Conservation (phyloP, 2,329 filamentous ascomycete genomes). For the Fusarium goolgardi region DNA sequence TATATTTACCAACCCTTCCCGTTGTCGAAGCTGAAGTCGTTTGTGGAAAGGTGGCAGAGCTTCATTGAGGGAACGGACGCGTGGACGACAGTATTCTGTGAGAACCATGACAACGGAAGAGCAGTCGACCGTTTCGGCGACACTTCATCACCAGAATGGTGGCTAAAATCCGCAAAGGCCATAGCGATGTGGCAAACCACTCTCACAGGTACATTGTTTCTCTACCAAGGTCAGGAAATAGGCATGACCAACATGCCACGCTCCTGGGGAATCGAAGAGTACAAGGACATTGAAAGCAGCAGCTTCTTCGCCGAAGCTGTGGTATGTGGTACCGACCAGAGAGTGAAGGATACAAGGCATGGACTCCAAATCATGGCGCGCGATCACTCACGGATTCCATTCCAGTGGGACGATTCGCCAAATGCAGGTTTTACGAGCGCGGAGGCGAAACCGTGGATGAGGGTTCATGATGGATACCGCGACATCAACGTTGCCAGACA, state of each 20-base stretch:
- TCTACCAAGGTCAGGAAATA: slow-evolving; percentile 72
- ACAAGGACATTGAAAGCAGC: slow-evolving; percentile 64
- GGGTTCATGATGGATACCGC: slow-evolving; percentile 68
- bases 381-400: slow-evolving; percentile 73
- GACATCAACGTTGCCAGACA: slow-evolving; percentile 68
- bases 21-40: slow-evolving; percentile 57
- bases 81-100: slow-evolving; percentile 70
- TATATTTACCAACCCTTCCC: slow-evolving; percentile 64
- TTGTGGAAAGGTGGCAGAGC: slow-evolving; percentile 61
- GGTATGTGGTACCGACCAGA: slow-evolving; percentile 51
- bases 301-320: slow-evolving; percentile 63
- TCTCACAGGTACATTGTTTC: slow-evolving; percentile 65
- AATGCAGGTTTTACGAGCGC: slow-evolving; percentile 70
- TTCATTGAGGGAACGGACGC: slow-evolving; percentile 62
- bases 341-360: slow-evolving; percentile 59
- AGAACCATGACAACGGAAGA: slow-evolving; percentile 73
- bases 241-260: slow-evolving; percentile 68
- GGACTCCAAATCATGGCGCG: slow-evolving; percentile 68
- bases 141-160: slow-evolving; percentile 57
- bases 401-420: slow-evolving; percentile 70
- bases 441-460: slow-evolving; percentile 71
- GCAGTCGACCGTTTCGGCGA: slow-evolving; percentile 66
- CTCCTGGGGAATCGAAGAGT: slow-evolving; percentile 63
- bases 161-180: slow-evolving; percentile 62
- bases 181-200: slow-evolving; percentile 63